A percentile compares a stretch with the other conserved stretches of the same genome.
Evolutionary conservation across 352 stramenopile species (phyloP).

Genomic region (Globisporangium paroecandrum): DNA sequence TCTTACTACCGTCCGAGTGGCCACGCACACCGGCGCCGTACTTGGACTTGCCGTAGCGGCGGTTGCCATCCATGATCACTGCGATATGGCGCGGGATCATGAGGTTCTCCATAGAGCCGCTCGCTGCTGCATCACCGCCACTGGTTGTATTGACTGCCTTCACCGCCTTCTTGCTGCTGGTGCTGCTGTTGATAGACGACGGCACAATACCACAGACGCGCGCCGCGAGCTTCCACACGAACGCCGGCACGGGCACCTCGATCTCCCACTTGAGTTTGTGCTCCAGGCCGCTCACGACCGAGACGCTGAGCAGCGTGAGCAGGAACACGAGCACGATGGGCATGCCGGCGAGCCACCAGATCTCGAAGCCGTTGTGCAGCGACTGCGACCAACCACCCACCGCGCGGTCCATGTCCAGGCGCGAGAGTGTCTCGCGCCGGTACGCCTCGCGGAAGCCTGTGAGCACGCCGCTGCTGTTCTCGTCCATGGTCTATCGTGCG

Average conservation of each 20-base stretch:
- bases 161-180: slow-evolving; percentile 2
- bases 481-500: slow-evolving; percentile 39
- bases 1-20: slow-evolving; percentile 94
- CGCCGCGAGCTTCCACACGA: slow-evolving; percentile 20
- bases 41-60: slow-evolving; percentile 88
- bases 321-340: slow-evolving; percentile 67
- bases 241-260: slow-evolving; percentile 18
- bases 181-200: background rate
- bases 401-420: slow-evolving; percentile 29
- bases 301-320: slow-evolving; percentile 73
- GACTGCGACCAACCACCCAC: slow-evolving; percentile 35
- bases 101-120: slow-evolving; percentile 16
- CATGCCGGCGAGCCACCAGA: slow-evolving; percentile 84
- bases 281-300: slow-evolving; percentile 53
- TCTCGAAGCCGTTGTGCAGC: slow-evolving; percentile 83
- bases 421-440: slow-evolving; percentile 54
- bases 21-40: slow-evolving; percentile 79
- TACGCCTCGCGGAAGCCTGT: slow-evolving; percentile 45
- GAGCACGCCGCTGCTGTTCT: slow-evolving; percentile 51
- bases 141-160: slow-evolving; percentile 1
- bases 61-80: slow-evolving; percentile 97
- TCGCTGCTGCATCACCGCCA: background rate
- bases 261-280: slow-evolving; percentile 33
- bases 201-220: slow-evolving; percentile 1
- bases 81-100: slow-evolving; percentile 88